A percentile compares a stretch with the other conserved stretches of the same genome.
phyloP scores from a whole-genome alignment of 2,329 filamentous ascomycete genomes.

The Fusarium guadeloupense region DNA sequence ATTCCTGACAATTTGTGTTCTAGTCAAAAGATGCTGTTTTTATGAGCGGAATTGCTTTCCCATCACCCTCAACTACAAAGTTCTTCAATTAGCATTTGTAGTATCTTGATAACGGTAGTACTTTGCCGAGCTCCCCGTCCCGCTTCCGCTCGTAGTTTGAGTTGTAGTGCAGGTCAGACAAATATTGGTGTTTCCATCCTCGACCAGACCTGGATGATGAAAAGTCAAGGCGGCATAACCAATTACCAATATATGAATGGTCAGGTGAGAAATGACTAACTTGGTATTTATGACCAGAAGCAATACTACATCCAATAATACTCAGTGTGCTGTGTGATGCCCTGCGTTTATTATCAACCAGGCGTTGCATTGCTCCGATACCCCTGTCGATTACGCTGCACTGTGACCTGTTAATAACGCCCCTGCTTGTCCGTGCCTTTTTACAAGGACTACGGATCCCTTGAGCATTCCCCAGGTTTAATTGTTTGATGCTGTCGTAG shows the following conservation, averaged over 20 bases:
- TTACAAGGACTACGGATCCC: slow-evolving; percentile 21
- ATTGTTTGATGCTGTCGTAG: slow-evolving; percentile 12
- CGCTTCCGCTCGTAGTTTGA: slow-evolving; percentile 30
- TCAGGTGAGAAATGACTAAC: background rate
- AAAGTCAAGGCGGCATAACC: background rate
- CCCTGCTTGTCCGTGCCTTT: slow-evolving; percentile 19
- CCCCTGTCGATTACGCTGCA: slow-evolving; percentile 31
- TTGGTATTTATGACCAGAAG: background rate
- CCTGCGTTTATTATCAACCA: slow-evolving; percentile 4
- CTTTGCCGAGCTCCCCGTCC: too few relatives aligned
- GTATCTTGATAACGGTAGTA: background rate
- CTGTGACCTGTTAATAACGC: slow-evolving; percentile 17
- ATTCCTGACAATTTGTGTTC: background rate
- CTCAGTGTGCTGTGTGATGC: background rate
- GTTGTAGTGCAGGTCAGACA: slow-evolving; percentile 32
- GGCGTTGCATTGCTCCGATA: slow-evolving; percentile 28
- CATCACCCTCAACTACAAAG: background rate
- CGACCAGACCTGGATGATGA: slow-evolving; percentile 16
- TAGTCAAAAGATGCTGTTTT: background rate
- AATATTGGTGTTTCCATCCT: too few relatives aligned
- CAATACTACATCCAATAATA: slow-evolving; percentile 11
- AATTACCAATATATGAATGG: background rate
- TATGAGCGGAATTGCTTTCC: slow-evolving; percentile 1
- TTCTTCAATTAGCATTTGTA: background rate
- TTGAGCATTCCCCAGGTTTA: slow-evolving; percentile 42